Base-by-base conservation (phyloP, 306 rosid species). In the Delonix regia region DNA sequence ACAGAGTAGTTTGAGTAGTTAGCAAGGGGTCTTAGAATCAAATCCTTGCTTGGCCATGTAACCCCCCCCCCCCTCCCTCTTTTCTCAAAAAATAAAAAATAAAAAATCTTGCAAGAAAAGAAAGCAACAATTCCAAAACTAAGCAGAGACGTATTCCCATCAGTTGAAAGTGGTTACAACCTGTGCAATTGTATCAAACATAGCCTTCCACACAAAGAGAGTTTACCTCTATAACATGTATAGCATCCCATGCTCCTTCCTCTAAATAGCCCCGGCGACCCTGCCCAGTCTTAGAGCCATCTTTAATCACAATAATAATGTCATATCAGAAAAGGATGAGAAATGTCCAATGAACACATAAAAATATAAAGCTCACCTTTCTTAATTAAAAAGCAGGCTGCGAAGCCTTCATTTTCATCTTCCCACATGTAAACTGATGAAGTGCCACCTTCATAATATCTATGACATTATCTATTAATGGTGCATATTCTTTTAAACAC, bases 221-320 rank as follows among this genome's bases (percentile, higher is more conserved):
- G 45, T 75, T 75, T 84, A 95, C 98, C 98, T 95, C 97, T 78
- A 92, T 92, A 42, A 95, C 98, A 88, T 95, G 99, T 81, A 95
- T 92, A 63, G 99, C 99, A 88, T 95, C 99, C 99, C 99, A 95
- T 67, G 97, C 92, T 78, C 99, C 99, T 83, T 95, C 99, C 87
- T 95, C 91, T 77, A 95, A 83, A 83, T 87, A 86, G 69, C 99
- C 98, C 72, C 99, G 88, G 78, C 97, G 86, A 86, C 98, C 99
- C 60, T 95, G 96, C 73, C 94, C 99, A 3, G 96, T 87, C 93
- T 91, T 92, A 73, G 99, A 95, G 86, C 98, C 99, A 85, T 95
- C 99, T 95, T 70, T 57, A 85, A 79, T 68, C 78, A 79, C 76
- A 77, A 59, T 82, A 79, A 79, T 76, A 76, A 53, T 12, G 71